phyloP scores from a whole-genome alignment of 2,329 filamentous ascomycete species.

The Beauveria scarabaeidicola region DNA sequence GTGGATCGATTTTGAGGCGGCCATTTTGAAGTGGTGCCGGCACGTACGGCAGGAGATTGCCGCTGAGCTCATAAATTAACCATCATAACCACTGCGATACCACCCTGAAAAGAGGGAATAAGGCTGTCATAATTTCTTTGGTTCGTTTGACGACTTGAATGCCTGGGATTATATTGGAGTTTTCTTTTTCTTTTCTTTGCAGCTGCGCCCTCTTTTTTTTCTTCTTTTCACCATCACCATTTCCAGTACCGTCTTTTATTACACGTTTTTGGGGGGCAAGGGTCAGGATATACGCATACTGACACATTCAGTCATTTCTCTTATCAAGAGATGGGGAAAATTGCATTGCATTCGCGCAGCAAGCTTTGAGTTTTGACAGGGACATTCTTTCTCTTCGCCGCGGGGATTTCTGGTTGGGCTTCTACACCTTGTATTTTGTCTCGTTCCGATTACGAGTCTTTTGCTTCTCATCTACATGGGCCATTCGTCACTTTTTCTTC shows the following conservation, averaged over 20 bases:
- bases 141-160: not conserved
- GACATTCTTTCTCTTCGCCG: not conserved
- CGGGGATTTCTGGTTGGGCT: not conserved
- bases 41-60: conserved; percentile 77
- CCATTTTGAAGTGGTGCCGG: conserved; percentile 74
- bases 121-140: not conserved
- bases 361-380: not conserved
- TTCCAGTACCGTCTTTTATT: not conserved
- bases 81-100: not conserved
- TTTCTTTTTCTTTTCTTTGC: not conserved
- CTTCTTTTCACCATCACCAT: not conserved
- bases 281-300: not conserved
- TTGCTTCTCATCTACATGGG: not conserved
- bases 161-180: conserved; percentile 1
- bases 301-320: not conserved
- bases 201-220: not conserved
- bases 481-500: not conserved
- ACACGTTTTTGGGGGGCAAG: not conserved
- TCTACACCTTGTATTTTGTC: not conserved
- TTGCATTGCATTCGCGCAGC: not conserved
- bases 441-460: not conserved
- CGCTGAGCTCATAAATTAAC: conserved; percentile 44
- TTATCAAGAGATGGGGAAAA: not conserved
- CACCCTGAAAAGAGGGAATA: not conserved
- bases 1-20: conserved; percentile 77